A percentile compares a stretch with the other conserved stretches of the same genome.
These are phyloP conservation scores for Lojkania enalia DNA, from an alignment of 2,329 filamentous ascomycete species.

Conservation along the genomic window DNA sequence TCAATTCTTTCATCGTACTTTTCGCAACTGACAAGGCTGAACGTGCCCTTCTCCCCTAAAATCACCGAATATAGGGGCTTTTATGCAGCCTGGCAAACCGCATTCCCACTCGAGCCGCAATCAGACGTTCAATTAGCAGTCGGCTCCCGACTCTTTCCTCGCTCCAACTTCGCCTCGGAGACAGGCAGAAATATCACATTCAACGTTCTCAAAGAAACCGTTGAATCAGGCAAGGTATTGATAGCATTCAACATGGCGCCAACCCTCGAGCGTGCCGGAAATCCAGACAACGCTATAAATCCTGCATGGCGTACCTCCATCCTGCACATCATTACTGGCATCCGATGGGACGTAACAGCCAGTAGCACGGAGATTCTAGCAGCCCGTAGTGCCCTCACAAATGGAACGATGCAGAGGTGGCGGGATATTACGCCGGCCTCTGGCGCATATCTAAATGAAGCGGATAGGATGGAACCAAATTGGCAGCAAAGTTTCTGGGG, in stretches of 20 bases:
- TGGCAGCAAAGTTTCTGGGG: slow-evolving; percentile 46
- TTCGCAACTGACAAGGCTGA: slow-evolving; percentile 18
- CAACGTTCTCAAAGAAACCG: slow-evolving; percentile 20
- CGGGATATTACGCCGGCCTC: slow-evolving; percentile 25
- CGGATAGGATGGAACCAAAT: slow-evolving; percentile 40
- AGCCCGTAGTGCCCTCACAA: slow-evolving; percentile 20
- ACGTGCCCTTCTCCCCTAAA: slow-evolving; percentile 35
- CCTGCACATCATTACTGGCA: slow-evolving; percentile 25
- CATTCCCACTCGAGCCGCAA: slow-evolving; percentile 27
- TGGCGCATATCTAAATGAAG: slow-evolving; percentile 42
- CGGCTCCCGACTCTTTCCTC: slow-evolving; percentile 28
- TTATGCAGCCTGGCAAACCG: slow-evolving; percentile 34
- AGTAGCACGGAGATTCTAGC: slow-evolving; percentile 15
- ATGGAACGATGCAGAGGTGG: slow-evolving; percentile 29
- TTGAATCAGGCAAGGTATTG: slow-evolving; percentile 28
- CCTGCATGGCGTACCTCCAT: slow-evolving; percentile 30
- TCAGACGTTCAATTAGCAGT: slow-evolving; percentile 16
- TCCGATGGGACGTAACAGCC: slow-evolving; percentile 12
- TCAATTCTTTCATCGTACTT: slow-evolving; percentile 19
- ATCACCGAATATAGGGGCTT: slow-evolving; percentile 31
- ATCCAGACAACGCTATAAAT: slow-evolving; percentile 30
- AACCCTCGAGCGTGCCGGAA: slow-evolving; percentile 21
- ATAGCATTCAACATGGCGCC: slow-evolving; percentile 27
- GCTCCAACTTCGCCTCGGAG: slow-evolving; percentile 32
- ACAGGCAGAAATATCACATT: slow-evolving; percentile 31